Conservation (phyloP, 805 yeast genomes). For the Komagataella pastoris region DNA sequence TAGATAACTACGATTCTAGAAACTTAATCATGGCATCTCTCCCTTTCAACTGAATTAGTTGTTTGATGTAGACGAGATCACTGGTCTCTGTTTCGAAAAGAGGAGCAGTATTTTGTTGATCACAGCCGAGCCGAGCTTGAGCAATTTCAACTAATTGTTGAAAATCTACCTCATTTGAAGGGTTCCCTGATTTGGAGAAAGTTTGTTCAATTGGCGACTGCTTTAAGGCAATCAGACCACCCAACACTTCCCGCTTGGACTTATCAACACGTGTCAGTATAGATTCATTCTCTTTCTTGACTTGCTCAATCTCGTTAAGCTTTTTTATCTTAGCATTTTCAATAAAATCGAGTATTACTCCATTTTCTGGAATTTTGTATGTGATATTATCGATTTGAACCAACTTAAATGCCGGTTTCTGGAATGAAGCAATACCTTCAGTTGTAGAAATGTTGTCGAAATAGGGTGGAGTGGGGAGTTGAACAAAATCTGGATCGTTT, state of each 20-base stretch:
- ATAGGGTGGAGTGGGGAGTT: conserved; percentile 21
- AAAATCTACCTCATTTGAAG: conserved; percentile 22
- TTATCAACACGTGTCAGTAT: conserved; percentile 11
- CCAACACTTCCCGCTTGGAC: background rate
- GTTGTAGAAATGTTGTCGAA: conserved; percentile 19
- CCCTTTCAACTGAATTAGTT: conserved; percentile 57
- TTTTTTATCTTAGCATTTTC: conserved; percentile 30
- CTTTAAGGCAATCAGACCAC: background rate
- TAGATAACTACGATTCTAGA: conserved; percentile 19
- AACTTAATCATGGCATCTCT: conserved; percentile 49
- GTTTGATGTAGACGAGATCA: conserved; percentile 42
- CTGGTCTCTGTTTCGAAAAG: conserved; percentile 25
- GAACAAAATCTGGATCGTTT: conserved; percentile 17
- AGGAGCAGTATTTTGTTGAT: conserved; percentile 3
- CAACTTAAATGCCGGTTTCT: conserved; percentile 4
- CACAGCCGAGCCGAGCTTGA: conserved; percentile 10
- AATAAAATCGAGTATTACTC: conserved; percentile 57
- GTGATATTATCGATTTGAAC: conserved; percentile 28
- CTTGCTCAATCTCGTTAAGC: conserved; percentile 19
- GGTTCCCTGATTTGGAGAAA: conserved; percentile 11
- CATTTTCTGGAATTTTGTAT: conserved; percentile 54
- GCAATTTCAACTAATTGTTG: conserved; percentile 31
- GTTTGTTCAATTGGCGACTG: background rate
- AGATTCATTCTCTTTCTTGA: conserved; percentile 15
- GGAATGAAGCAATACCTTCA: conserved; percentile 14